These are phyloP conservation scores for Lasiosphaeria hispida DNA, from an alignment of 495 filamentous ascomycete genomes.

Conservation along the genomic window DNA sequence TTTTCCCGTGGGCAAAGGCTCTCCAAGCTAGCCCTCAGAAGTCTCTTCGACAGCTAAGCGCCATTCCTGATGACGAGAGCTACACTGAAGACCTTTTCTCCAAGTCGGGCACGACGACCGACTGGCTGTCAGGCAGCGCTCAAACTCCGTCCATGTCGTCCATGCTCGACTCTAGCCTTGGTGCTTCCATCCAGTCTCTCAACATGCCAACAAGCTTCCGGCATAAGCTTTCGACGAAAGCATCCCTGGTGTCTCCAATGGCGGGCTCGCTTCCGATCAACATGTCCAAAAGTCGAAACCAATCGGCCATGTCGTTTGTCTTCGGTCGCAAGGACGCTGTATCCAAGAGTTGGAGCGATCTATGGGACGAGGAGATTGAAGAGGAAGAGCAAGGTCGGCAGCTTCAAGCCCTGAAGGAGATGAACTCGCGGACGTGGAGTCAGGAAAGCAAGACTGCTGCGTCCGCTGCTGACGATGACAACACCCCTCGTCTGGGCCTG, in stretches of 20 bases:
- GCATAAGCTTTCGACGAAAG: conserved; percentile 32
- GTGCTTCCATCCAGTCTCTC: conserved; percentile 64
- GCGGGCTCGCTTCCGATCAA: conserved; percentile 76
- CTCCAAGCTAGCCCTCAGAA: conserved; percentile 74
- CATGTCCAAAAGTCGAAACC: conserved; percentile 57
- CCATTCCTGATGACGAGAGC: conserved; percentile 70
- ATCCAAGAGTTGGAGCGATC: conserved; percentile 96
- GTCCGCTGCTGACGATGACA: conserved; percentile 39
- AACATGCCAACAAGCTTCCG: conserved; percentile 41
- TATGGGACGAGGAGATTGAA: conserved; percentile 88
- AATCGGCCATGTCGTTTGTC: conserved; percentile 68
- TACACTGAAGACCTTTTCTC: conserved; percentile 90
- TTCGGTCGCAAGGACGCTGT: conserved; percentile 74
- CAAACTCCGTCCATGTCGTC: conserved; percentile 78
- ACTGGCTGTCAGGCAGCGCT: conserved; percentile 66
- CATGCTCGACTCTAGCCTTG: conserved; percentile 71
- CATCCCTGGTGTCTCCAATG: conserved; percentile 43
- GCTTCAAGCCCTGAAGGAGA: conserved; percentile 61
- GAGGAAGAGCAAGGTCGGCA: conserved; percentile 63
- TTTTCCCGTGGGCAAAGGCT: conserved; percentile 94
- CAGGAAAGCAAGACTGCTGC: conserved; percentile 61
- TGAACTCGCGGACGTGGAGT: conserved; percentile 79
- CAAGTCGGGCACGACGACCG: conserved; percentile 67
- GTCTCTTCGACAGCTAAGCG: conserved; percentile 78
- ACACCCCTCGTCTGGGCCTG: conserved; percentile 49